A percentile compares a stretch with the other conserved stretches of the same genome.
Evolutionary conservation across 768 basidiomycete genomes (phyloP).

Genomic region (Collybia nuda): DNA sequence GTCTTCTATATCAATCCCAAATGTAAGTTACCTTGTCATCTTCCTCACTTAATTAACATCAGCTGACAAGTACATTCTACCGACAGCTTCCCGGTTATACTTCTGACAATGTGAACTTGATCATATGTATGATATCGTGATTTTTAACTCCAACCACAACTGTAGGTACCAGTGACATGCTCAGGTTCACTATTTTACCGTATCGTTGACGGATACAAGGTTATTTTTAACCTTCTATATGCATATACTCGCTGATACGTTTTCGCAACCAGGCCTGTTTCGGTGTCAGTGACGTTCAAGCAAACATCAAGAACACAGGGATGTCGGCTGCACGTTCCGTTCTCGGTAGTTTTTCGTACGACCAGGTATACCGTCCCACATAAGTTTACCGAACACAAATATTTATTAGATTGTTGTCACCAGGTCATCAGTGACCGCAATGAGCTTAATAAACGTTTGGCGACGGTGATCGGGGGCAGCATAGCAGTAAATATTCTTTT

Average conservation of each 20-base stretch:
- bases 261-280: constrained; percentile 40
- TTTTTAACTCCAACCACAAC: background rate
- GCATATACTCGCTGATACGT: background rate
- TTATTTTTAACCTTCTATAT: background rate
- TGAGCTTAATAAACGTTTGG: constrained; percentile 46
- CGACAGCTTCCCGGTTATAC: constrained; percentile 32
- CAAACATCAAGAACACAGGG: constrained; percentile 51
- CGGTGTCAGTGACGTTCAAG: constrained; percentile 44
- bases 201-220: constrained; percentile 49
- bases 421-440: constrained; percentile 58
- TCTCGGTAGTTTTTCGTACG: constrained; percentile 49
- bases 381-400: background rate
- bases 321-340: constrained; percentile 56
- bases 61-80: background rate
- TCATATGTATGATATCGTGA: background rate
- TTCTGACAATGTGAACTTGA: constrained; percentile 25
- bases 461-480: constrained; percentile 47
- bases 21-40: constrained; percentile 23
- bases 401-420: background rate
- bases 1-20: constrained; percentile 43
- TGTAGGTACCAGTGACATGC: constrained; percentile 47
- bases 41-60: background rate
- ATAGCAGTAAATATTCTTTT: constrained; percentile 35
- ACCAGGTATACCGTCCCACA: constrained; percentile 29
- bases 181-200: constrained; percentile 58